Evolutionary conservation across 2,329 filamentous ascomycete species (phyloP).

Genomic region (Hypoxylon sp.): DNA sequence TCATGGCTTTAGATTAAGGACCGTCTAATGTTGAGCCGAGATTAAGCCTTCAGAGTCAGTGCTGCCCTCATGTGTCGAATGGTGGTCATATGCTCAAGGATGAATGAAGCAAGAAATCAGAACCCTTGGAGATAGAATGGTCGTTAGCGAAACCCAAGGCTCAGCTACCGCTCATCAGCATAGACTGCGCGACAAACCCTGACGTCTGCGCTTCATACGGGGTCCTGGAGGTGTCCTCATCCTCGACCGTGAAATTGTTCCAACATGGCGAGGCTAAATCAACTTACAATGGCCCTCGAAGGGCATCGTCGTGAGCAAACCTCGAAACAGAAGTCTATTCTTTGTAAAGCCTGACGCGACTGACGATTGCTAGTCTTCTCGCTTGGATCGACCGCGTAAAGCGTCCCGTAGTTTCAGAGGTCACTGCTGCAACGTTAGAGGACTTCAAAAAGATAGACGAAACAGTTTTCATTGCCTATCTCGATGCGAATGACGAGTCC

Average conservation of each 20-base stretch:
- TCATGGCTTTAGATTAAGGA: background rate
- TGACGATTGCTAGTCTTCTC: slow-evolving; percentile 39
- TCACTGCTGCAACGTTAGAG: slow-evolving; percentile 43
- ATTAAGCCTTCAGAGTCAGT: slow-evolving; percentile 39
- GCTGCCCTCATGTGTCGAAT: background rate
- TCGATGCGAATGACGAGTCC: slow-evolving; percentile 43
- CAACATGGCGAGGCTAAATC: slow-evolving; percentile 29
- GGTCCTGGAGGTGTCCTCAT: slow-evolving; percentile 24
- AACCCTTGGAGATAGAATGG: slow-evolving; percentile 47
- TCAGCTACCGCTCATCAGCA: slow-evolving; percentile 36
- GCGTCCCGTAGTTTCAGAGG: slow-evolving; percentile 49
- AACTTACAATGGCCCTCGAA: slow-evolving; percentile 46
- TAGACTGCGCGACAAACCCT: slow-evolving; percentile 43
- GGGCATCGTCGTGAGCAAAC: slow-evolving; percentile 45
- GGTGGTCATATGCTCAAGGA: slow-evolving; percentile 1
- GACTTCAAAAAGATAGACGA: slow-evolving; percentile 54
- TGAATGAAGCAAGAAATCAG: slow-evolving; percentile 39
- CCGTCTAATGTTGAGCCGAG: background rate
- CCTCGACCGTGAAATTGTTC: slow-evolving; percentile 41
- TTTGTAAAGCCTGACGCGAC: background rate
- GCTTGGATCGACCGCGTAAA: slow-evolving; percentile 49
- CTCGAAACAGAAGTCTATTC: background rate
- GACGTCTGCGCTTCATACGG: slow-evolving; percentile 35
- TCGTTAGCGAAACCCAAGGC: slow-evolving; percentile 30
- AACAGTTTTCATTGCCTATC: slow-evolving; percentile 53